These are phyloP conservation scores for Beverwykella pulmonaria DNA, from an alignment of 495 filamentous ascomycete genomes.

Conservation along the genomic window DNA sequence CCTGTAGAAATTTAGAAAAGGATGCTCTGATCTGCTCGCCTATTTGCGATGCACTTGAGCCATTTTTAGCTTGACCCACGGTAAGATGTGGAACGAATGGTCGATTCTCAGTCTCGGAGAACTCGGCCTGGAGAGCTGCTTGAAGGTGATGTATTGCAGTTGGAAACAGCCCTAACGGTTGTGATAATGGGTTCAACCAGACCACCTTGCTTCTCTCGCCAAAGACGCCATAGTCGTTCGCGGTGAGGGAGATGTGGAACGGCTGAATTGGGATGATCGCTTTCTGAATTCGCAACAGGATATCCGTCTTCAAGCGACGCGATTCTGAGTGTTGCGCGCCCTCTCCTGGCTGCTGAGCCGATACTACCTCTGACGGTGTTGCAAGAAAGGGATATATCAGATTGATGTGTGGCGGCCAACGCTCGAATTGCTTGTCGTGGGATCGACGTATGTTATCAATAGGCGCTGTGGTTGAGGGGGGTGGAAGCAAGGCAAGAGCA, in stretches of 20 bases:
- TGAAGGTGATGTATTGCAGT: slow-evolving; percentile 14
- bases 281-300: slow-evolving; percentile 3
- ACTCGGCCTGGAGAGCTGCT: slow-evolving; percentile 20
- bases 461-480: slow-evolving; percentile 20
- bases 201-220: slow-evolving; percentile 12
- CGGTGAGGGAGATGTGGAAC: slow-evolving; percentile 6
- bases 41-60: not conserved
- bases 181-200: slow-evolving; percentile 3
- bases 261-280: slow-evolving; percentile 7
- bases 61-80: slow-evolving; percentile 21
- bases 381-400: slow-evolving; percentile 34
- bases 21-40: not conserved
- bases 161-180: not conserved
- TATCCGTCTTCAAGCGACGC: not conserved
- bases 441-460: slow-evolving; percentile 18
- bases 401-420: slow-evolving; percentile 36
- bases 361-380: slow-evolving; percentile 1
- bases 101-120: slow-evolving; percentile 19
- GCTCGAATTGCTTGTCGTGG: slow-evolving; percentile 23
- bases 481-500: slow-evolving; percentile 32
- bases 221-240: not conserved
- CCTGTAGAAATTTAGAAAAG: not conserved
- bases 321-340: not conserved
- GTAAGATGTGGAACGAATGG: slow-evolving; percentile 27
- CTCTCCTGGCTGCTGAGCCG: not conserved